Evolutionary conservation across 140 eudicot genomes (phyloP).

Genomic region (Bidens hawaiensis): DNA sequence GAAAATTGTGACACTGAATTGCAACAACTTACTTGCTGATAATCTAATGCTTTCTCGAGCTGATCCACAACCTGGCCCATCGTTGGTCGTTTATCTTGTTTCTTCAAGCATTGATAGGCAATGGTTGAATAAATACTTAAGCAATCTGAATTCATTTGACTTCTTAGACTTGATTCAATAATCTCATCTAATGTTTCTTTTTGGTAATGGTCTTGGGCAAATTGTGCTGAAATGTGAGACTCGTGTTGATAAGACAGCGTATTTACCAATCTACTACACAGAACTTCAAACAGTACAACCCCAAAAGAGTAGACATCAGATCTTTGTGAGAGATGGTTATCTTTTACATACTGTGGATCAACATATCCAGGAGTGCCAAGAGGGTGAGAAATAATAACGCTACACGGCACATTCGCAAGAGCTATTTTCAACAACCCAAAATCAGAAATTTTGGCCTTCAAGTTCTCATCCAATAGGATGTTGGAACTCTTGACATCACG

Average conservation of each 20-base stretch:
- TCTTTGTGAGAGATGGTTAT: constrained; percentile 11
- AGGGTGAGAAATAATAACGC: neutral
- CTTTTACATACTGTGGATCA: constrained; percentile 20
- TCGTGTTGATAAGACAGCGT: no score
- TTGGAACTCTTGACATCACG: no score
- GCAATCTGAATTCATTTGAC: no score
- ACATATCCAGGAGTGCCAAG: constrained; percentile 24
- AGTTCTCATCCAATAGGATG: no score
- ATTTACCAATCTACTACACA: constrained; percentile 21
- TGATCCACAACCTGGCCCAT: no score
- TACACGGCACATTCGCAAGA: constrained; percentile 11
- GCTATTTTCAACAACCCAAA: no score
- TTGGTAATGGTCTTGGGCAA: constrained; percentile 7
- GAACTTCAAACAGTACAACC: no score
- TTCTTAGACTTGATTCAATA: no score
- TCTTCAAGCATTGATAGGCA: constrained; percentile 16
- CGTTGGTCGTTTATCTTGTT: constrained; percentile 12
- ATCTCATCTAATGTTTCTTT: constrained; percentile 10
- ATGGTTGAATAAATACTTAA: constrained; percentile 13
- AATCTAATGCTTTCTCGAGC: constrained; percentile 19
- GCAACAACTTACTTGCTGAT: constrained; percentile 1
- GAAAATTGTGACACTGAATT: neutral
- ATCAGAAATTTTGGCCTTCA: no score
- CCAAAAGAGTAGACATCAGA: no score
- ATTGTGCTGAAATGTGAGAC: constrained; percentile 6